A percentile compares a stretch with the other conserved stretches of the same genome.
Evolutionary conservation across 1,284 basidiomycete genomes (phyloP).

Genomic region (Melampsora allii-populina): DNA sequence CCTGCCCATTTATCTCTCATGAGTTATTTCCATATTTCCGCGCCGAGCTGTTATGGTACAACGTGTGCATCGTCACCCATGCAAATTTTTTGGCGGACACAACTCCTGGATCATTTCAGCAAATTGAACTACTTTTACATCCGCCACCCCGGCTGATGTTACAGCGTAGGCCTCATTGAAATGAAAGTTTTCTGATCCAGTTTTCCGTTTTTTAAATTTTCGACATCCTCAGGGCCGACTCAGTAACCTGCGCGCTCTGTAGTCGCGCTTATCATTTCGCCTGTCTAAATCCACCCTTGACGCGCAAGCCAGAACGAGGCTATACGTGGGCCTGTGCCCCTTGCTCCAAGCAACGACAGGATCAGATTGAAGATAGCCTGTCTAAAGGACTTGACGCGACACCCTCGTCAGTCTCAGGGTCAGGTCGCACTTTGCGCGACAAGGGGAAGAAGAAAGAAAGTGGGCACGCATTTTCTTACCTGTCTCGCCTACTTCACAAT

Average conservation of each 20-base stretch:
- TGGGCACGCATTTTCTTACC: not conserved
- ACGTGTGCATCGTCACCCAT: not conserved
- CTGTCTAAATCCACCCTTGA: slow-evolving; percentile 43
- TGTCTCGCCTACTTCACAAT: not conserved
- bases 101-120: not conserved
- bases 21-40: not conserved
- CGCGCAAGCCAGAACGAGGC: slow-evolving; percentile 41
- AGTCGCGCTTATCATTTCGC: slow-evolving; percentile 41
- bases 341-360: slow-evolving; percentile 43
- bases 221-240: slow-evolving; percentile 25
- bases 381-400: not conserved
- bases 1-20: not conserved
- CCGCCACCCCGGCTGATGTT: too few species aligned
- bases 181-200: too few species aligned
- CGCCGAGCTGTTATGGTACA: not conserved
- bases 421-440: slow-evolving; percentile 31
- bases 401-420: slow-evolving; percentile 1
- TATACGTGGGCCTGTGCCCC: slow-evolving; percentile 43
- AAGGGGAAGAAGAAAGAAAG: slow-evolving; percentile 43
- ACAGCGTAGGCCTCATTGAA: too few species aligned
- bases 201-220: too few species aligned
- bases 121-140: too few species aligned
- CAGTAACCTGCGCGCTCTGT: slow-evolving; percentile 41
- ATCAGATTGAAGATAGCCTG: slow-evolving; percentile 27
- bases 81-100: too few species aligned